Evolutionary conservation across 164 flowering plant species (phyloP), one percentile per base, ranked within the genome.

Genomic region (Magnolia changhungtana): DNA sequence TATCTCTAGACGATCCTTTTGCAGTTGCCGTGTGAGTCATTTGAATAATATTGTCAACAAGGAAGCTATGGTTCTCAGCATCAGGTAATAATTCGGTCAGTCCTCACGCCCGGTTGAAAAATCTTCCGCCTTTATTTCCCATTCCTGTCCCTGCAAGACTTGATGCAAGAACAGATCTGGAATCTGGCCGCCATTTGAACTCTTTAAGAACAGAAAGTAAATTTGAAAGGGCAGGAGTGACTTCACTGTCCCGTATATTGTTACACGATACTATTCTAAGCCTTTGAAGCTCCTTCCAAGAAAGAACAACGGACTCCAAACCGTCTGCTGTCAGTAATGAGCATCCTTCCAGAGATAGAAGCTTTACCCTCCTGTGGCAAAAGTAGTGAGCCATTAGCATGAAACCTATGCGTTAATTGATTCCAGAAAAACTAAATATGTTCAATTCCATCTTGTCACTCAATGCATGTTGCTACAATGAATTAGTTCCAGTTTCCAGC

Each of bases 181-280:
- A 82, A 79, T 91, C 98, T 50, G 98, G 96, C 55, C 88, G 82
- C 99, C 99, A 96, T 78, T 85, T 85, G 81, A 96, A 82, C 82
- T 93, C 95, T 80, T 88, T 92, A 24, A 96, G 93, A 67, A 75
- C 79, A 51, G 93, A 90, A 80, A 94, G 89, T 81, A 94, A 73
- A 61, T 85, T 72, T 58, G 97, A 84, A 7, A 96, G 85, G 13
- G 88, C 87, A 61, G 97, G 94, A 71, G 90, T 85, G 31, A 92
- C 82, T 77, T 92, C 98, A 74, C 81, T 72, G 74, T 93, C 95
- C 82, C 84, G 94, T 70, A 96, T 88, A 76, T 82, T 87, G 84
- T 89, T 93, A 81, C 99, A 96, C 21, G 98, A 92, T 66, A 85
- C 88, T 16, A 94, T 93, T 82, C 83, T 87, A 67, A 96, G 95